Conservation (phyloP, 331 rosid genomes). For the Acacia concinna region DNA sequence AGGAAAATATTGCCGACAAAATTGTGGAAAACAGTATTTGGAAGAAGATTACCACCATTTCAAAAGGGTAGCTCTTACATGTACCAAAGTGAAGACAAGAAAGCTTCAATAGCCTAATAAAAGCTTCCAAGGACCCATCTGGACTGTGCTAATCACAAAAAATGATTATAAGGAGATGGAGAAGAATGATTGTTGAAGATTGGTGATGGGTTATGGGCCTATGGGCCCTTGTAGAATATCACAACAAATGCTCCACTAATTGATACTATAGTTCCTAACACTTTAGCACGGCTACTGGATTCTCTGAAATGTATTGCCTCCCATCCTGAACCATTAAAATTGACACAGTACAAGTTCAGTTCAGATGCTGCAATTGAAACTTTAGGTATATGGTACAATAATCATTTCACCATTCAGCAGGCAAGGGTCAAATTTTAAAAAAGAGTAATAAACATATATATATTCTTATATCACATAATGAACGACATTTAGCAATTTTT, state of each 20-base stretch:
- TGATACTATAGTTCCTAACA: slow-evolving; percentile 47
- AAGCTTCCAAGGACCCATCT: background rate
- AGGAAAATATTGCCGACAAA: background rate
- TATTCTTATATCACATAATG: too few species aligned
- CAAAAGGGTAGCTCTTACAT: background rate
- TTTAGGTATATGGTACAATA: background rate
- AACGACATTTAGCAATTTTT: too few species aligned
- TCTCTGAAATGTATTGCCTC: slow-evolving; percentile 36
- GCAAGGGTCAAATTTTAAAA: too few species aligned
- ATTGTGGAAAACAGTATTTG: background rate
- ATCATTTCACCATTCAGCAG: background rate
- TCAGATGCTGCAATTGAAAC: background rate
- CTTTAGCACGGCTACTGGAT: slow-evolving; percentile 44
- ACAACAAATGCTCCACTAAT: slow-evolving; percentile 42
- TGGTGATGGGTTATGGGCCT: too few species aligned
- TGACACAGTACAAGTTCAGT: background rate
- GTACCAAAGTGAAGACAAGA: background rate
- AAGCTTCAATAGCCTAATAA: background rate
- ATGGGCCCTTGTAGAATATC: background rate
- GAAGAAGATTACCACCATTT: background rate
- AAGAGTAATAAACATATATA: too few species aligned
- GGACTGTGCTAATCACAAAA: background rate
- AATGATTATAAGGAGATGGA: background rate
- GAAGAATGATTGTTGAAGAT: background rate
- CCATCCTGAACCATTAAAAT: slow-evolving; percentile 46